phyloP scores from a whole-genome alignment of 2,329 filamentous ascomycete species.

The Alternaria sp. region DNA sequence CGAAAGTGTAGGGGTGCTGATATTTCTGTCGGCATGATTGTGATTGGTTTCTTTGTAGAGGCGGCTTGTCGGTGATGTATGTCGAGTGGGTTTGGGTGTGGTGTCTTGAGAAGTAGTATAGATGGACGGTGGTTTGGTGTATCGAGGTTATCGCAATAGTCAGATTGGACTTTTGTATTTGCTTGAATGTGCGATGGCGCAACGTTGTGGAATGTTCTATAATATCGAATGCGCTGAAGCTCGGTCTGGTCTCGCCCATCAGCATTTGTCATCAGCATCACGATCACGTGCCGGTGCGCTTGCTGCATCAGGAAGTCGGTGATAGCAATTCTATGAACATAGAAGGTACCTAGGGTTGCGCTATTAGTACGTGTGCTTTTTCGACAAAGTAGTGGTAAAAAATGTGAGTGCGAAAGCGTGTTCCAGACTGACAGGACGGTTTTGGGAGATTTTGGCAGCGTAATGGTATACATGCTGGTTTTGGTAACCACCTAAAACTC shows the following conservation, averaged over 20 bases:
- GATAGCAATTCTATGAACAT: background rate
- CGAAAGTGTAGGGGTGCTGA: constrained; percentile 45
- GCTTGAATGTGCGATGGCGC: constrained; percentile 10
- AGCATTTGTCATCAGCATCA: constrained; percentile 35
- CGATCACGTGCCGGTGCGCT: constrained; percentile 20
- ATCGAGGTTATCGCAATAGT: background rate
- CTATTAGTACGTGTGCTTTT: background rate
- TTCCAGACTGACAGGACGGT: background rate
- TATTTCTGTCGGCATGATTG: constrained; percentile 45
- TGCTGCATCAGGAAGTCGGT: constrained; percentile 17
- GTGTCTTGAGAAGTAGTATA: background rate
- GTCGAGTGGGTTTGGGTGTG: background rate
- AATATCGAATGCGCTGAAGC: constrained; percentile 5
- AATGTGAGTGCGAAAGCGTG: background rate
- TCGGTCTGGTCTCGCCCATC: constrained; percentile 10
- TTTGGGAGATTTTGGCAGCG: background rate
- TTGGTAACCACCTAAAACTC: background rate
- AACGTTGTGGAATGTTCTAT: constrained; percentile 36
- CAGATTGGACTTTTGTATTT: background rate
- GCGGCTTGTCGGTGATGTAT: background rate
- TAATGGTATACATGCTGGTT: background rate
- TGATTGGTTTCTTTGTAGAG: background rate
- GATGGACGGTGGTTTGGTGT: background rate
- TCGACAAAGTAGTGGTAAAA: background rate
- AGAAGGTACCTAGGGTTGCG: background rate